Evolutionary conservation across 2,329 filamentous ascomycete genomes (phyloP).

Genomic region (Aspergillus felis): DNA sequence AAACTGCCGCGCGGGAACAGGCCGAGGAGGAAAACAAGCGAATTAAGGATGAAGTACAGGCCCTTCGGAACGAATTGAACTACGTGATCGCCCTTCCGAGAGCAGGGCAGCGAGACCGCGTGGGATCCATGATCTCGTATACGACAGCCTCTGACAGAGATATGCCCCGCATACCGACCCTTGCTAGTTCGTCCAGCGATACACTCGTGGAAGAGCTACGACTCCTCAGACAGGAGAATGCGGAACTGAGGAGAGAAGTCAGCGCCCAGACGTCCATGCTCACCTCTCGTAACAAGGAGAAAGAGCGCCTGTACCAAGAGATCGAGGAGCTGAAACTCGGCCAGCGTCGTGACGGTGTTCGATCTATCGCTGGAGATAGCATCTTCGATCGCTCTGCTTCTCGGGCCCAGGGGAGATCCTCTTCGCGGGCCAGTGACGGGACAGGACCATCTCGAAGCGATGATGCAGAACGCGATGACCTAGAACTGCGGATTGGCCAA

Average conservation of each 20-base stretch:
- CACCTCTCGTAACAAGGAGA: slow-evolving; percentile 90
- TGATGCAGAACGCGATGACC: slow-evolving; percentile 77
- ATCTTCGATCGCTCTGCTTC: slow-evolving; percentile 93
- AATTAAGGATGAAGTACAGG: slow-evolving; percentile 78
- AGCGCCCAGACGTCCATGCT: slow-evolving; percentile 97
- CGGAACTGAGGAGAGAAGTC: slow-evolving; percentile 84
- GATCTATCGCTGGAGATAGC: slow-evolving; percentile 71
- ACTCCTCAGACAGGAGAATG: slow-evolving; percentile 85
- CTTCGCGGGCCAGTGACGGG: slow-evolving; percentile 68
- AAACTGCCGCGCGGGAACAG: slow-evolving; percentile 83
- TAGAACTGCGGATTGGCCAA: slow-evolving; percentile 78
- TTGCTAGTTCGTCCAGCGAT: slow-evolving; percentile 58
- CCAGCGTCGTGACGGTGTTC: slow-evolving; percentile 63
- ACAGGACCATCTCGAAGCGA: slow-evolving; percentile 62
- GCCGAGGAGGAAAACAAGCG: slow-evolving; percentile 82
- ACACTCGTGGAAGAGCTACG: slow-evolving; percentile 79
- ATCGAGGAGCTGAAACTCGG: slow-evolving; percentile 94
- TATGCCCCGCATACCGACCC: slow-evolving; percentile 38
- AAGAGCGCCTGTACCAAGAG: slow-evolving; percentile 90
- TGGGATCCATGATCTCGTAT: slow-evolving; percentile 37
- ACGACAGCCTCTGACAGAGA: slow-evolving; percentile 35
- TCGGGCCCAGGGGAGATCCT: slow-evolving; percentile 69
- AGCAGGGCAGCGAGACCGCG: slow-evolving; percentile 30
- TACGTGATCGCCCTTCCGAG: slow-evolving; percentile 25
- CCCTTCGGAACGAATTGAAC: slow-evolving; percentile 51